Percentiles rank a stretch among this genome's conserved stretches.
Conservation (phyloP, 371 early-diverging fungal genomes). For the Mortierella sp. region DNA sequence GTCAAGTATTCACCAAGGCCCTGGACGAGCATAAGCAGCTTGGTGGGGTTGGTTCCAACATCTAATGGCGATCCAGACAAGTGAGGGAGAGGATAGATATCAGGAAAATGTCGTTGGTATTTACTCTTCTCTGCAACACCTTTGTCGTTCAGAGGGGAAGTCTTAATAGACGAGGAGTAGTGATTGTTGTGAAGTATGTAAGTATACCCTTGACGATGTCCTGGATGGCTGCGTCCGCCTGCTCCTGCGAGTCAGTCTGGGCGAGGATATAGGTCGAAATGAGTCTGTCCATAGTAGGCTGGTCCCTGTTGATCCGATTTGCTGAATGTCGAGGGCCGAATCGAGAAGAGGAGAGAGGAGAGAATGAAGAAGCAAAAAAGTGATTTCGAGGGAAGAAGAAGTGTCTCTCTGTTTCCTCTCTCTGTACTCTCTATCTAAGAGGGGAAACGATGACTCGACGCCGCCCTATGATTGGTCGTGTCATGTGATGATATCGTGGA, state of each 20-base stretch:
- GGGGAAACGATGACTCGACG: conserved; percentile 1
- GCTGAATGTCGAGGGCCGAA: conserved; percentile 1
- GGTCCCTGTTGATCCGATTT: conserved; percentile 6
- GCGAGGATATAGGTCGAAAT: conserved; percentile 58
- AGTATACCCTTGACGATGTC: conserved; percentile 54
- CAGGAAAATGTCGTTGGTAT: background rate
- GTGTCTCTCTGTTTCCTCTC: background rate
- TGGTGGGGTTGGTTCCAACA: conserved; percentile 53
- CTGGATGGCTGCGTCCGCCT: conserved; percentile 57
- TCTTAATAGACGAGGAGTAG: background rate
- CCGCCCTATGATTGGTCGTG: background rate
- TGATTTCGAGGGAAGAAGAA: background rate
- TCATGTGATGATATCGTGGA: background rate
- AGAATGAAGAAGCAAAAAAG: background rate
- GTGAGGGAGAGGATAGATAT: background rate
- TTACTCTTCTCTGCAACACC: background rate
- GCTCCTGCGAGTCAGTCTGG: conserved; percentile 58
- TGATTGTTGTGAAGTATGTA: background rate
- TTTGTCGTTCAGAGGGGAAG: background rate
- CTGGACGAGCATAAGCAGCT: conserved; percentile 80
- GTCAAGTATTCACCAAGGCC: conserved; percentile 84
- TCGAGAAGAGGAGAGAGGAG: conserved; percentile 8
- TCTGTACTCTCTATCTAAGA: background rate
- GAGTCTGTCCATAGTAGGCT: conserved; percentile 53
- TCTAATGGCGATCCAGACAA: conserved; percentile 18